Base-by-base conservation (phyloP, 75 land plant genomes). In the Picea glauca region DNA sequence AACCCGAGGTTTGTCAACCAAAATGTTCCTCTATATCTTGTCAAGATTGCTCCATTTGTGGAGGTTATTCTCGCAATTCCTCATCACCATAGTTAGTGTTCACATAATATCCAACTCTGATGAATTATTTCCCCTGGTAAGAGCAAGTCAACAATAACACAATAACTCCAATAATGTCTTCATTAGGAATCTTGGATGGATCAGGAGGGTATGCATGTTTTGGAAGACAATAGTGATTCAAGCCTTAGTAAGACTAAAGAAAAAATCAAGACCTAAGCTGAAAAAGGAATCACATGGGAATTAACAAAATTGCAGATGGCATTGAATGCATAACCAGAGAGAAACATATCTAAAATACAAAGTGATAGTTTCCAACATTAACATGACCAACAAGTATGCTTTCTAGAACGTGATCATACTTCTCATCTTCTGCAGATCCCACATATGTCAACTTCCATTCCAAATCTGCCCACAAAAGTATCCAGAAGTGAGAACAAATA, bases 301-400 rank as follows among this genome's bases (percentile, higher is more conserved):
- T 0, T 17, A 65, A 65, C 68, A 13, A 38, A 8, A 4, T 4
- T 5, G 32, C 0, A 4, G 7, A 18, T 33, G 38, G 14, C 72
- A 67, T 15, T 43, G 17, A 15, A 67, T 17, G 12, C 17, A 15
- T 17, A 4, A 1, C n/a, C 43, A 15, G 2, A 15, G 2, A 35
- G n/a, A 38, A 67, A 17, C 72, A 38, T 80, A 67, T 96, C 96
- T 96, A 89, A 4, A 96, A 85, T 11, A 96, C 86, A 81, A 96
- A 96, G 12, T 96, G 89, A 64, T 96, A 96, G 76, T 93, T 96
- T 0, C 98, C 98, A 79, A 96, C 91, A 79, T 93, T 96, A 14
- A 96, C 91, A 58, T 96, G 96, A 4, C 98, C 98, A 62, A 96
- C 98, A 84, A 96, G 96, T 9, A 96, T 96, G 84, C 98, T 93